Evolutionary conservation across 331 rosid genomes (phyloP).

Genomic region (Quercus tomentella): DNA sequence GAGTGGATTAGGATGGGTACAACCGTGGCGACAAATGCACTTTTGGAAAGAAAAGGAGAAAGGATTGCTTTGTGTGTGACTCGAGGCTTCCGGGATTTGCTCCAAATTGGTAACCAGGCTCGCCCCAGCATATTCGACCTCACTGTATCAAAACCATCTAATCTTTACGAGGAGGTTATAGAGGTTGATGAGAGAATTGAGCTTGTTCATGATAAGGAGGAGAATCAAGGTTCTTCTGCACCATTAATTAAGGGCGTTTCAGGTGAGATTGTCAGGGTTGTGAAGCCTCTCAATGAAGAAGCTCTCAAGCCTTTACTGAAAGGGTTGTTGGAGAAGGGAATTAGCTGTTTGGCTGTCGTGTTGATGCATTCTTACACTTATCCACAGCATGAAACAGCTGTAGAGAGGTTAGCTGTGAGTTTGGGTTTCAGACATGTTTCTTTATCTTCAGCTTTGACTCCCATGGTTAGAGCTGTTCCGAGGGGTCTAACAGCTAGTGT

Average conservation of each 20-base stretch:
- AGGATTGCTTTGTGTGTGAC: slow-evolving; percentile 91
- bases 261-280: slow-evolving; percentile 76
- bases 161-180: slow-evolving; percentile 80
- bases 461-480: slow-evolving; percentile 96
- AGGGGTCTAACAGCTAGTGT: slow-evolving; percentile 92
- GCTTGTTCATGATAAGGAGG: slow-evolving; percentile 45
- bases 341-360: slow-evolving; percentile 80
- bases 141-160: slow-evolving; percentile 78
- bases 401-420: slow-evolving; percentile 59
- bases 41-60: slow-evolving; percentile 84
- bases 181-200: slow-evolving; percentile 89
- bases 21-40: slow-evolving; percentile 95
- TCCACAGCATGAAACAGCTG: slow-evolving; percentile 72
- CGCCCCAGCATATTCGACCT: slow-evolving; percentile 89
- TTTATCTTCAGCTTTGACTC: slow-evolving; percentile 86
- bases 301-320: slow-evolving; percentile 50
- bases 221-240: slow-evolving; percentile 23
- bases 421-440: slow-evolving; percentile 91
- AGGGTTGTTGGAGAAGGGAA: slow-evolving; percentile 63
- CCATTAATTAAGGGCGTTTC: slow-evolving; percentile 62
- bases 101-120: slow-evolving; percentile 97
- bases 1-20: slow-evolving; percentile 99
- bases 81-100: slow-evolving; percentile 83
- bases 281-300: slow-evolving; percentile 64
- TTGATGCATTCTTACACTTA: slow-evolving; percentile 89